phyloP scores from a whole-genome alignment of 345 rosid species.

The Xanthoceras sorbifolium region DNA sequence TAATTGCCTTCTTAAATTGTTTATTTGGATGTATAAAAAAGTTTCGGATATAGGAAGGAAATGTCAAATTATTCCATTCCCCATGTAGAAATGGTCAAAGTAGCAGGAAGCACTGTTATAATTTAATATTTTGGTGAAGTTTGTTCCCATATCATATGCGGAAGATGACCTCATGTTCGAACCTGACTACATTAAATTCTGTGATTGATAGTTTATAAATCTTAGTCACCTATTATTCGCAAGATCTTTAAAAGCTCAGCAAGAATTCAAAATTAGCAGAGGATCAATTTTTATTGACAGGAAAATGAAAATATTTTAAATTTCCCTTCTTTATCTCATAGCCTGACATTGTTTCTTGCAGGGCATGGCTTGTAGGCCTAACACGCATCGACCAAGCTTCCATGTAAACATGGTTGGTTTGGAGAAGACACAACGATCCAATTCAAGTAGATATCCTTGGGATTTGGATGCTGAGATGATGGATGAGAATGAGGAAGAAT shows the following conservation, averaged over 20 bases:
- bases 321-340: not conserved
- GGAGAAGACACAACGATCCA: constrained; percentile 78
- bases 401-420: constrained; percentile 94
- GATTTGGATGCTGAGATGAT: constrained; percentile 90
- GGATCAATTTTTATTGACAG: not conserved
- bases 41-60: not conserved
- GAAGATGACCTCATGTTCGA: no score
- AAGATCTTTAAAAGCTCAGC: not conserved
- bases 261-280: not conserved
- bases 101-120: not conserved
- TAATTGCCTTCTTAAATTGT: not conserved
- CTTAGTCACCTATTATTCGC: not conserved
- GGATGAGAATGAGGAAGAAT: constrained; percentile 88
- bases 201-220: not conserved
- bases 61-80: no score
- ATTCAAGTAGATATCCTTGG: constrained; percentile 88
- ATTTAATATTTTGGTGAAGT: not conserved
- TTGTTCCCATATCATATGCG: not conserved
- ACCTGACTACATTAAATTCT: not conserved
- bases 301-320: not conserved
- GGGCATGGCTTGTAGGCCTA: constrained; percentile 98
- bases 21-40: not conserved
- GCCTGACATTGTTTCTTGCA: constrained; percentile 31
- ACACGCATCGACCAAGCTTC: constrained; percentile 95
- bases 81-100: not conserved